These are phyloP conservation scores for Porogramme epimiltina DNA, from an alignment of 1,284 basidiomycete species.

Conservation along the genomic window DNA sequence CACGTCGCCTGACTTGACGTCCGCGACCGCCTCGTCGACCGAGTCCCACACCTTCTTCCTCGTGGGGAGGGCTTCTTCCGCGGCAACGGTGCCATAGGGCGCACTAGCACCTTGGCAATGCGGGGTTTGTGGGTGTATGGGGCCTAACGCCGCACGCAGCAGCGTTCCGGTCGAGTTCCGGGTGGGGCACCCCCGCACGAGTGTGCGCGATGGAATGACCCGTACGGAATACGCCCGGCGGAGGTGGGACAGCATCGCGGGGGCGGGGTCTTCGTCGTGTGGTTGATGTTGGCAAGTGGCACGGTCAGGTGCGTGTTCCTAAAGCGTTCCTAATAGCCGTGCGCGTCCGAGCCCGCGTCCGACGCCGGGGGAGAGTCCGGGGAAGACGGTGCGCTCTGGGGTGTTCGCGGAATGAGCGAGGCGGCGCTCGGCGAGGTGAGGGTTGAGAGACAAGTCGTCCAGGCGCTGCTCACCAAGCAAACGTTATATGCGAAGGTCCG, in stretches of 20 bases:
- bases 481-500: slow-evolving; percentile 1
- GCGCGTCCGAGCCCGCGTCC: no score
- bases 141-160: slow-evolving; percentile 8
- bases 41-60: slow-evolving; percentile 55
- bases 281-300: slow-evolving; percentile 6
- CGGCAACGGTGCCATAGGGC: slow-evolving; percentile 28
- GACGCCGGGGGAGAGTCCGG: no score
- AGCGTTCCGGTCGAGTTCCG: slow-evolving; percentile 20
- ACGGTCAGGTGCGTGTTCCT: no score
- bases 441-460: no score
- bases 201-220: slow-evolving; percentile 15
- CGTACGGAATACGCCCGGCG: slow-evolving; percentile 15
- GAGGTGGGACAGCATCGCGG: no score
- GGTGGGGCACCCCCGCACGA: slow-evolving; percentile 12
- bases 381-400: no score
- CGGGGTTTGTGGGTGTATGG: neutral
- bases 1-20: slow-evolving; percentile 62
- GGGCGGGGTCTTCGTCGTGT: no score
- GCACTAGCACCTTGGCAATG: neutral
- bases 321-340: no score
- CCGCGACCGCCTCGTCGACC: slow-evolving; percentile 56
- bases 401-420: no score
- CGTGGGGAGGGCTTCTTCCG: slow-evolving; percentile 32
- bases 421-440: no score
- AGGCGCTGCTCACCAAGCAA: neutral